Percentiles rank a stretch among this genome's conserved stretches.
Evolutionary conservation across 2,329 filamentous ascomycete species (phyloP).

Genomic region (Fusarium sp.): DNA sequence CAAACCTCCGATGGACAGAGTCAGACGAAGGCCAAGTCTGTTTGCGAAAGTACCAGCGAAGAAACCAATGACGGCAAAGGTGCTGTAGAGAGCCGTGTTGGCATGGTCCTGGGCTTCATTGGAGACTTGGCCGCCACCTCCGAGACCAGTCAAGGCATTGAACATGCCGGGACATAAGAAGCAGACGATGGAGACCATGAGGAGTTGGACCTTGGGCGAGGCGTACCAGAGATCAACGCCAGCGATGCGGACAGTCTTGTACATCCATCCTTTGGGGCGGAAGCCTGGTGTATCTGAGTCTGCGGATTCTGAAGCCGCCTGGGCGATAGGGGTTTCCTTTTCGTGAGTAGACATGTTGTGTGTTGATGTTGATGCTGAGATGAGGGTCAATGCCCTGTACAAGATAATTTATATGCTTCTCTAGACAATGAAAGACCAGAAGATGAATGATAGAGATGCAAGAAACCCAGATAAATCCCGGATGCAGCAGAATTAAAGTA

Average conservation of each 20-base stretch:
- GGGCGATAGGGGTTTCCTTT: slow-evolving; percentile 30
- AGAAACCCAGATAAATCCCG: neutral
- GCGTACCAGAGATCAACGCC: slow-evolving; percentile 71
- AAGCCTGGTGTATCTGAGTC: slow-evolving; percentile 11
- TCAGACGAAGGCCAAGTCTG: slow-evolving; percentile 72
- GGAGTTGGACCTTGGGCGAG: slow-evolving; percentile 74
- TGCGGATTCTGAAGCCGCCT: slow-evolving; percentile 26
- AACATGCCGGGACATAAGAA: slow-evolving; percentile 78
- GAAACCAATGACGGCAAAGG: slow-evolving; percentile 73
- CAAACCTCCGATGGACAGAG: slow-evolving; percentile 75
- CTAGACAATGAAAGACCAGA: neutral
- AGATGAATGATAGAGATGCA: neutral
- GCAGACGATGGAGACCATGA: slow-evolving; percentile 66
- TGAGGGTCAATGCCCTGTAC: slow-evolving; percentile 11
- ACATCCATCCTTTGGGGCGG: slow-evolving; percentile 70
- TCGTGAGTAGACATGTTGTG: slow-evolving; percentile 42
- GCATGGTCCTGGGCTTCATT: slow-evolving; percentile 66
- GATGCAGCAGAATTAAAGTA: slow-evolving; percentile 30
- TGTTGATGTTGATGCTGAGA: neutral
- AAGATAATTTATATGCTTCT: neutral
- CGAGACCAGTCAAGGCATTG: slow-evolving; percentile 72
- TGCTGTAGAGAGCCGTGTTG: slow-evolving; percentile 75
- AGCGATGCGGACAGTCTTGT: slow-evolving; percentile 66
- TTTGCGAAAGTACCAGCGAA: slow-evolving; percentile 82
- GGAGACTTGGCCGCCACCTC: slow-evolving; percentile 65